Evolutionary conservation across 768 basidiomycete species (phyloP).

Genomic region (Tricholoma sp.): DNA sequence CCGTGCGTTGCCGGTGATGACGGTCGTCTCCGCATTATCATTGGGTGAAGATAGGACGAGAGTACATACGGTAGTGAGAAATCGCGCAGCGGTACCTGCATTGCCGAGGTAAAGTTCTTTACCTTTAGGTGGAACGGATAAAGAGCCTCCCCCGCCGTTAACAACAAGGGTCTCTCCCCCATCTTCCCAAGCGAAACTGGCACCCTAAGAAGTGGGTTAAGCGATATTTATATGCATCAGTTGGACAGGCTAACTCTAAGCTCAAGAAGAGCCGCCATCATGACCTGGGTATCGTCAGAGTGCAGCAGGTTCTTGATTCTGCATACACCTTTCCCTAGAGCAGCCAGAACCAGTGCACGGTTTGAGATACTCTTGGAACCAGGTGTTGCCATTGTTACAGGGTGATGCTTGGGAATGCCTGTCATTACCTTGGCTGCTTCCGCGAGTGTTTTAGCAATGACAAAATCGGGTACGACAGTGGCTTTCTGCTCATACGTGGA

Average conservation of each 20-base stretch:
- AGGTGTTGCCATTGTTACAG: constrained; percentile 79
- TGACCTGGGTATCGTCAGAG: constrained; percentile 97
- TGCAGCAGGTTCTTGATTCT: constrained; percentile 86
- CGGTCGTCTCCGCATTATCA: constrained; percentile 45
- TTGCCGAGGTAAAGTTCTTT: constrained; percentile 95
- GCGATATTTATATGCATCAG: constrained; percentile 1
- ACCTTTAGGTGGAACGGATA: constrained; percentile 70
- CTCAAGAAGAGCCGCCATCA: constrained; percentile 92
- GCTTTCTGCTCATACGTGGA: constrained; percentile 90
- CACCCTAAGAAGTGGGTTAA: constrained; percentile 51
- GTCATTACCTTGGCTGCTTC: constrained; percentile 76
- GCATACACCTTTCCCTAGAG: constrained; percentile 85
- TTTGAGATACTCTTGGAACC: constrained; percentile 98
- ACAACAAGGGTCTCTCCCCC: constrained; percentile 94
- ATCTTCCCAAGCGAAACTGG: constrained; percentile 92
- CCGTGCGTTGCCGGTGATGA: constrained; percentile 94
- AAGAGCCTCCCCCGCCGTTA: constrained; percentile 74
- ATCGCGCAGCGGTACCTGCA: constrained; percentile 95
- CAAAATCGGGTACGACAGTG: constrained; percentile 72
- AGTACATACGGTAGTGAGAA: constrained; percentile 94
- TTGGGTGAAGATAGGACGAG: constrained; percentile 54
- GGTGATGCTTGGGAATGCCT: constrained; percentile 54
- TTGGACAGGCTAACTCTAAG: constrained; percentile 56
- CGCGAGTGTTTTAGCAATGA: constrained; percentile 78
- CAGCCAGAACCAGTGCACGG: constrained; percentile 88